Percentiles rank a stretch among this genome's conserved stretches.
Conservation (phyloP, 148 eudicot species). For the Vaccinium corymbosum region DNA sequence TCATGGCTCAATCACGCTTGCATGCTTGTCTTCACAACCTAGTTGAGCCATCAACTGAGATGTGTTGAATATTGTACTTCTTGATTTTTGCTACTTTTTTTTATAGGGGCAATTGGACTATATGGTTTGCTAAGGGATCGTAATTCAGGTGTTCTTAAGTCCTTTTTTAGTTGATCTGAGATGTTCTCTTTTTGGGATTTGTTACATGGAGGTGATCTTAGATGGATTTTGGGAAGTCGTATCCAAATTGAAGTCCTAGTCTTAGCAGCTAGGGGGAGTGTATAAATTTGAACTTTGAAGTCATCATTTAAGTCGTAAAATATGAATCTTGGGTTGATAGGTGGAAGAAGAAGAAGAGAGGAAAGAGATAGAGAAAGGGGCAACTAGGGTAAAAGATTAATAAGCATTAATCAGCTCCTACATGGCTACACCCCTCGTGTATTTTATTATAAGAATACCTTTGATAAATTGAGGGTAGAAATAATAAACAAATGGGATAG, state of each 20-base stretch:
- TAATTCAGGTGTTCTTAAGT: background rate
- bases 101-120: background rate
- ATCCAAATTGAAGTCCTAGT: background rate
- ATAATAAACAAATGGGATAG: background rate
- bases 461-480: background rate
- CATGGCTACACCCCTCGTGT: background rate
- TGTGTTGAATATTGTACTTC: background rate
- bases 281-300: background rate
- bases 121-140: background rate
- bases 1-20: background rate
- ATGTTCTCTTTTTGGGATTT: background rate
- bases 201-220: background rate
- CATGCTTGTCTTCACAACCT: background rate
- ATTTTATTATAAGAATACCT: background rate
- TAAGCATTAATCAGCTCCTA: background rate
- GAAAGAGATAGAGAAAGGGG: background rate
- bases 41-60: background rate
- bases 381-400: background rate
- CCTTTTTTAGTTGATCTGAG: background rate
- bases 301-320: background rate
- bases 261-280: background rate
- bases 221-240: background rate
- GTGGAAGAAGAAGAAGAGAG: background rate
- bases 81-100: background rate
- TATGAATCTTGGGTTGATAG: slow-evolving; percentile 1